Conservation (phyloP, 2,329 filamentous ascomycete species). For the Kalaharituber pfeilii region DNA sequence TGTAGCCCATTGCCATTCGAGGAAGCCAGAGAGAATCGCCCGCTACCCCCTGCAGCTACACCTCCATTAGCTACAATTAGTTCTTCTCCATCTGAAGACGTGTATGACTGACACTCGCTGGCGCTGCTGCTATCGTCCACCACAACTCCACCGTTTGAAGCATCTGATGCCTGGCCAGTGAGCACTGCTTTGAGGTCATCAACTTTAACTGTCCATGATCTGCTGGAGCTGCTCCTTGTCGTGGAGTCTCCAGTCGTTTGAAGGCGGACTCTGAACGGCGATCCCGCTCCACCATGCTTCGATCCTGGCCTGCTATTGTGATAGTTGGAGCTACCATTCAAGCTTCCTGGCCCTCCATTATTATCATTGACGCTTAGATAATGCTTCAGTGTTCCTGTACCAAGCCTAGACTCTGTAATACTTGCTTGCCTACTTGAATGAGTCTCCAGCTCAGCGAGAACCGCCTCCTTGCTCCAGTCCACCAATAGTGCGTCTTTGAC, state of each 20-base stretch:
- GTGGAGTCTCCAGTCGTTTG: constrained; percentile 19
- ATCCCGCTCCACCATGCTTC: constrained; percentile 10
- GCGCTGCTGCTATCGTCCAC: background rate
- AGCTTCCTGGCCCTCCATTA: constrained; percentile 14
- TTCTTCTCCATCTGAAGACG: constrained; percentile 1
- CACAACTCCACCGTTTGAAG: background rate
- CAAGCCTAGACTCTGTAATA: constrained; percentile 54
- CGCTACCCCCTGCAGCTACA: background rate
- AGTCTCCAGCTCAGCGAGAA: constrained; percentile 48
- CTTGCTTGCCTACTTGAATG: constrained; percentile 55
- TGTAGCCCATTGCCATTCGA: background rate
- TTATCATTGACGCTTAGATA: constrained; percentile 42
- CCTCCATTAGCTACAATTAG: background rate
- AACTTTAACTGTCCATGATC: constrained; percentile 28
- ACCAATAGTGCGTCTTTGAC: constrained; percentile 60
- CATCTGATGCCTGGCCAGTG: constrained; percentile 14
- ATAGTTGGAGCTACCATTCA: constrained; percentile 9
- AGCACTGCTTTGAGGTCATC: constrained; percentile 33
- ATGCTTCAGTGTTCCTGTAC: constrained; percentile 34
- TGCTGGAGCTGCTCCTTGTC: constrained; percentile 26
- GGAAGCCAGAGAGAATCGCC: background rate
- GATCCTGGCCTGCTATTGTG: constrained; percentile 19
- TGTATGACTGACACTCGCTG: constrained; percentile 1
- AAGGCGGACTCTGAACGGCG: constrained; percentile 10
- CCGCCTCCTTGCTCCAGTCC: constrained; percentile 63